Evolutionary conservation across 257 asterid genomes (phyloP).

Genomic region (Scutellaria barbata): DNA sequence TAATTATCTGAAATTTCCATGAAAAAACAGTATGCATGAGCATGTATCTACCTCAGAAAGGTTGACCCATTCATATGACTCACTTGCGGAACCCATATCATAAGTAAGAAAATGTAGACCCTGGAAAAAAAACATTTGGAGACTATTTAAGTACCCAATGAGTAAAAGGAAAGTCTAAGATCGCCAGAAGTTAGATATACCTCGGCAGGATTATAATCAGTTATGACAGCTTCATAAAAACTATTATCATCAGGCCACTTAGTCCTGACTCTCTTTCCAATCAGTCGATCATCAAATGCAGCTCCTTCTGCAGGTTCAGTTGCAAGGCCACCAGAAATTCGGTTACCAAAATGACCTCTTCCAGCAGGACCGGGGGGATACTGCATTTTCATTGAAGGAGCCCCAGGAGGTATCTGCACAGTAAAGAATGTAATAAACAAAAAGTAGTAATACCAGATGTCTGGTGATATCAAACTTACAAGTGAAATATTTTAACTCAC

Average conservation of each 20-base stretch:
- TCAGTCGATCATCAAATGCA: slow-evolving; percentile 57
- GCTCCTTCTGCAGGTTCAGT: slow-evolving; percentile 67
- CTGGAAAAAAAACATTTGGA: slow-evolving; percentile 48
- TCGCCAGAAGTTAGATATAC: slow-evolving; percentile 45
- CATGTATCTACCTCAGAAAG: slow-evolving; percentile 69
- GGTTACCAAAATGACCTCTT: slow-evolving; percentile 78
- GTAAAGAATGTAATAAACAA: slow-evolving; percentile 23
- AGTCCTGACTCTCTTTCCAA: slow-evolving; percentile 91
- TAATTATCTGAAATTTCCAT: slow-evolving; percentile 6
- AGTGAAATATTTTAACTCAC: slow-evolving; percentile 51
- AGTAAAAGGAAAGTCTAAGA: slow-evolving; percentile 22
- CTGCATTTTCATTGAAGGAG: slow-evolving; percentile 72
- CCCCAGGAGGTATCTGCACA: slow-evolving; percentile 63
- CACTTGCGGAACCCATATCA: slow-evolving; percentile 56
- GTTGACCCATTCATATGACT: slow-evolving; percentile 82
- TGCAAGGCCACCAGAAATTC: slow-evolving; percentile 58
- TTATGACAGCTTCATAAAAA: slow-evolving; percentile 89
- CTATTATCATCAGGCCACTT: slow-evolving; percentile 98
- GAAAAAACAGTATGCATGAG: slow-evolving; percentile 33
- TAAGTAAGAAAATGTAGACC: slow-evolving; percentile 71
- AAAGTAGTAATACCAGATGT: slow-evolving; percentile 22
- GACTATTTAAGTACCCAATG: slow-evolving; percentile 33
- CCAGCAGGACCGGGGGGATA: slow-evolving; percentile 71
- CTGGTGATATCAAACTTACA: slow-evolving; percentile 26
- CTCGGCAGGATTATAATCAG: slow-evolving; percentile 66